Base-by-base conservation (phyloP, 148 eudicot species). In the Simmondsia chinensis region DNA sequence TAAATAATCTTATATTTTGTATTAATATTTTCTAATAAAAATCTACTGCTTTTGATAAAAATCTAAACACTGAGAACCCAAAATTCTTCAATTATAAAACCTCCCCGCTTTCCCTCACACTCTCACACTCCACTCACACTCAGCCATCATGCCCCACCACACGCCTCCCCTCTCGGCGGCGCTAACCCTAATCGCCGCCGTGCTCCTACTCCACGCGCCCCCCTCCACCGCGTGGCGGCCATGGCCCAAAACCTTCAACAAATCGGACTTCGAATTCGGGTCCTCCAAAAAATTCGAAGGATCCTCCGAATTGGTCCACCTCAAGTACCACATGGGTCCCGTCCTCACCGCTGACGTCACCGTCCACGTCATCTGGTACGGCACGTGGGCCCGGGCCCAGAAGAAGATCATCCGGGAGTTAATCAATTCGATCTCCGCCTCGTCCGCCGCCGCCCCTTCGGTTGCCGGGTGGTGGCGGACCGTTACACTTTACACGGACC, bases 281-380 rank as follows among this genome's bases (percentile, higher is more conserved):
- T 50, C 62, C 22, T 79, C 82, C 3, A 82, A 82, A 31, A 79
- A 76, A 41, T 83, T 49, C 54, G 97, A 88, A 30, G 91, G 94
- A 20, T 84, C 97, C 0, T 82, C 97, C 16, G 80, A 69, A 6
- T 70, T 84, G 39, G 97, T 89, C 6, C 52, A 73, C 30, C 9
- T 84, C 32, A 74, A 63, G 31, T 89, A 89, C 71, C 97, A 89
- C 64, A 84, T 84, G 95, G 97, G 97, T 7, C 97, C 97, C 0
- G 91, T 89, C 4, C 78, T 89, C 26, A 78, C 97, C 7, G 63
- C 80, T 19, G 68, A 71, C 20, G 81, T 82, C 51, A 77, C 94
- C 61, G 54, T 89, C 53, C 73, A 89, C 44, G 57, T 70, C 1
- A 75, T 89, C 31, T 89, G 97, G 97, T 89, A 89, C 64, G 97